Evolutionary conservation across 2,329 filamentous ascomycete genomes (phyloP), one percentile per base, ranked within the genome.

Genomic region (Polytolypa hystricis): DNA sequence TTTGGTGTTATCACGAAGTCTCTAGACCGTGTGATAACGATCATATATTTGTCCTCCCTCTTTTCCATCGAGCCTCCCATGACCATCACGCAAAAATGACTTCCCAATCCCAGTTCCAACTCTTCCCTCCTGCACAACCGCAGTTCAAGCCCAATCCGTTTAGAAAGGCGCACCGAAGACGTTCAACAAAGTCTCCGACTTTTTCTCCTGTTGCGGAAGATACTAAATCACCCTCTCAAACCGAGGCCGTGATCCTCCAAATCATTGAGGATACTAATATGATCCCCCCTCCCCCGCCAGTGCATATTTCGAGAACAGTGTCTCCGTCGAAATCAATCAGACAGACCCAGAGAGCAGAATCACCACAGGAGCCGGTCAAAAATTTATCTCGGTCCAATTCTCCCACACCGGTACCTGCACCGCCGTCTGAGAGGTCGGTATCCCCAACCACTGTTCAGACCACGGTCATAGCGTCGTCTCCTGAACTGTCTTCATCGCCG

Each of bases 41-140:
- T n/a, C n/a, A n/a, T n/a, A n/a, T n/a, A n/a, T n/a, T n/a, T n/a
- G 21, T 25, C 7, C 21, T 25, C 21, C 7, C 21, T 25, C 21
- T 25, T 25, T 7, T 25, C 7, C n/a, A 25, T 25, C 21, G 21
- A 25, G 21, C 7, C 21, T 7, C 21, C n/a, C n/a, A n/a, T n/a
- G n/a, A n/a, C n/a, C n/a, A n/a, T n/a, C n/a, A n/a, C n/a, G n/a
- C n/a, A 39, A 18, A 17, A 30, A 41, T 41, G 39, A 27, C 39
- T 21, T 17, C 18, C 26, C 32, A 42, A 31, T 30, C 32, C 37
- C 56, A 61, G 38, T 64, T 64, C 33, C 60, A 62, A 37, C 49
- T 64, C 32, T 63, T 63, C 29, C 61, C 60, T 12, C 45, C 56
- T n/a, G 51, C 54, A 33, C 51, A 57, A 8, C 47, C 51, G 8